Conservation (phyloP, 2,329 filamentous ascomycete species). For the Aspergillus spinulosporus region DNA sequence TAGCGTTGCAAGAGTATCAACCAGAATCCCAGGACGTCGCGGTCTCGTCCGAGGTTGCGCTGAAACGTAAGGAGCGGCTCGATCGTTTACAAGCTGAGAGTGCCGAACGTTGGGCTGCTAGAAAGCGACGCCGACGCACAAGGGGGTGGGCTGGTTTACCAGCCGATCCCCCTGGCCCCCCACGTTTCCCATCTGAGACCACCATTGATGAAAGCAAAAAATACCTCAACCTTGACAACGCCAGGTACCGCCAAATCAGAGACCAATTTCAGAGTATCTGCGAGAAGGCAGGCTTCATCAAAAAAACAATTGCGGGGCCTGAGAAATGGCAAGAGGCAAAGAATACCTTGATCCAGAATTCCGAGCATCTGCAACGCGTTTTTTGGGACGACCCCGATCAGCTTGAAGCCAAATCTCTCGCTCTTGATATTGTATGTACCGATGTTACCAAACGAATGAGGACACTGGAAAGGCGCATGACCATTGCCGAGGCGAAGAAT, state of each 20-base stretch:
- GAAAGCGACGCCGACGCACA: slow-evolving; percentile 68
- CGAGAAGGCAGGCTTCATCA: slow-evolving; percentile 64
- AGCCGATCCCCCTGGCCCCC: slow-evolving; percentile 66
- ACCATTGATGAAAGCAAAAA: slow-evolving; percentile 76
- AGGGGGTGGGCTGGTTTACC: slow-evolving; percentile 68
- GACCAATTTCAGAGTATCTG: slow-evolving; percentile 71
- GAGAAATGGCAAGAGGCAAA: slow-evolving; percentile 74
- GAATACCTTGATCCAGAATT: slow-evolving; percentile 64
- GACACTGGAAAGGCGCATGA: slow-evolving; percentile 63
- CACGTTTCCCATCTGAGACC: slow-evolving; percentile 78
- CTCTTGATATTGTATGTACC: slow-evolving; percentile 75
- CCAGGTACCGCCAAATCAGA: slow-evolving; percentile 65
- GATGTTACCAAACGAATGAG: slow-evolving; percentile 81
- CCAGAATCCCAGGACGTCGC: slow-evolving; percentile 25
- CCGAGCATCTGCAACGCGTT: slow-evolving; percentile 61
- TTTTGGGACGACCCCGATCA: slow-evolving; percentile 62
- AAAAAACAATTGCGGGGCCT: slow-evolving; percentile 73
- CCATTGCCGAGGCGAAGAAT: slow-evolving; percentile 73
- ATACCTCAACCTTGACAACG: slow-evolving; percentile 64
- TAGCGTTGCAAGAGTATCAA: slow-evolving; percentile 42
- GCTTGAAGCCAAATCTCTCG: slow-evolving; percentile 63
- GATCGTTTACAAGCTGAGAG: slow-evolving; percentile 60
- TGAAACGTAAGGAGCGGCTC: slow-evolving; percentile 56
- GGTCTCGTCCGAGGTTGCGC: slow-evolving; percentile 50
- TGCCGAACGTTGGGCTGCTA: slow-evolving; percentile 61